Conservation (phyloP, 495 filamentous ascomycete genomes). For the Penicillium samsonianum region DNA sequence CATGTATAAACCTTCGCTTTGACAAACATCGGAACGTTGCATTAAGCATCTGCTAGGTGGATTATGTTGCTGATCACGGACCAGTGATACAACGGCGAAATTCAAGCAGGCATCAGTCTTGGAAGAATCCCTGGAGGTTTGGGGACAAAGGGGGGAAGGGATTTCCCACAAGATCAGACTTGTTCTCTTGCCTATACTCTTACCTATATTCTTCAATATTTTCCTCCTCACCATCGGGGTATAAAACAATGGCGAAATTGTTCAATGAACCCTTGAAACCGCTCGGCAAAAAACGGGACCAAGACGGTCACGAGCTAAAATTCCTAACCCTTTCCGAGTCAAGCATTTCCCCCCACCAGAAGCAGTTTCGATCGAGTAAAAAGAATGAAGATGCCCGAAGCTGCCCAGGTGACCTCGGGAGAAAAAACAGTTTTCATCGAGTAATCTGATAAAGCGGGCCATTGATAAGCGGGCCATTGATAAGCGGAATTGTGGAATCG, state of each 20-base stretch:
- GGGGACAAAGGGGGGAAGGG: neutral
- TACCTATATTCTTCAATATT: neutral
- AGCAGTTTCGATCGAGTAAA: slow-evolving; percentile 23
- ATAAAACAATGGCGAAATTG: neutral
- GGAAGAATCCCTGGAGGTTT: slow-evolving; percentile 1
- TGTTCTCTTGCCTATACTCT: neutral
- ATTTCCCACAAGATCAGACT: neutral
- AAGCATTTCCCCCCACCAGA: neutral
- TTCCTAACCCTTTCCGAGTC: neutral
- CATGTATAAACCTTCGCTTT: too few relatives aligned
- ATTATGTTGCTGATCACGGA: slow-evolving; percentile 12
- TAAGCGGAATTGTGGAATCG: slow-evolving; percentile 4
- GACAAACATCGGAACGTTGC: slow-evolving; percentile 1
- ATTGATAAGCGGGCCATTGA: slow-evolving; percentile 3
- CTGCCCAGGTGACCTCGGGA: neutral
- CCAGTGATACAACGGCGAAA: neutral
- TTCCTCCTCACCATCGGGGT: neutral
- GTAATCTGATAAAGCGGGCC: slow-evolving; percentile 1
- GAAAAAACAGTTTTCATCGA: neutral
- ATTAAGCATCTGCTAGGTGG: slow-evolving; percentile 19
- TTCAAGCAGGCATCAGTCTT: neutral
- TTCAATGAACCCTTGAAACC: neutral
- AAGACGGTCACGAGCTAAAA: neutral
- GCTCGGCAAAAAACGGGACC: neutral
- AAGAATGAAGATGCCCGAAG: neutral